A percentile compares a stretch with the other conserved stretches of the same genome.
Evolutionary conservation across 371 early-diverging fungal species (phyloP).

Genomic region (Syncephalastrum racemosum): DNA sequence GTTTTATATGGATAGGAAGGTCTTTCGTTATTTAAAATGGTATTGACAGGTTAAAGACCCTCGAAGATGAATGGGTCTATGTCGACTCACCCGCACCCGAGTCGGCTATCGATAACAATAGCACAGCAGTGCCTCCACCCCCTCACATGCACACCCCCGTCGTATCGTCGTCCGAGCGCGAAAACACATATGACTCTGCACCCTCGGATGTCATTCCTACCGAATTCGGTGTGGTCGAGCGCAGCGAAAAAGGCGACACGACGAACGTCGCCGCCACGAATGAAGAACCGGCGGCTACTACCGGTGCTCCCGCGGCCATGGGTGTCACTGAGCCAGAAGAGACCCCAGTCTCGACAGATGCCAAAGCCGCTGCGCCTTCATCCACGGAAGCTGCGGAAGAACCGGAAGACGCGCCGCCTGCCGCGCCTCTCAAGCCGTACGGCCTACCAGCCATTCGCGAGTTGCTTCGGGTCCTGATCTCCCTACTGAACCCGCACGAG

Average conservation of each 20-base stretch:
- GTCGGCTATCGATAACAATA: slow-evolving; percentile 9
- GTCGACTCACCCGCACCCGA: slow-evolving; percentile 27
- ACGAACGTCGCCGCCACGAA: slow-evolving; percentile 4
- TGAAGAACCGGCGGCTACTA: slow-evolving; percentile 3
- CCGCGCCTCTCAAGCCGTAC: slow-evolving; percentile 48
- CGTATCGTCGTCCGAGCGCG: slow-evolving; percentile 28
- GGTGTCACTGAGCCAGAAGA: slow-evolving; percentile 1
- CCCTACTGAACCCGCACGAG: slow-evolving; percentile 88
- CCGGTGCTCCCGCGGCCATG: neutral
- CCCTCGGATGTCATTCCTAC: slow-evolving; percentile 2
- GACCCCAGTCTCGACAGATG: neutral
- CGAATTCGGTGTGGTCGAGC: slow-evolving; percentile 10
- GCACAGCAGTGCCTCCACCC: slow-evolving; percentile 8
- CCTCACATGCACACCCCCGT: slow-evolving; percentile 47
- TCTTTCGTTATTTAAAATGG: neutral
- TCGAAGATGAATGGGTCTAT: slow-evolving; percentile 49
- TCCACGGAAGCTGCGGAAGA: slow-evolving; percentile 1
- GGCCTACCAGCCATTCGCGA: slow-evolving; percentile 90
- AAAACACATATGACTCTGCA: neutral
- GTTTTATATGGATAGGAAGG: neutral
- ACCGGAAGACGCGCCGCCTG: neutral
- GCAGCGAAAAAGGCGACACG: slow-evolving; percentile 6
- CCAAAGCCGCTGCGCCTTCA: neutral
- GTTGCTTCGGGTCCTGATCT: slow-evolving; percentile 85
- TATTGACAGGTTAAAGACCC: slow-evolving; percentile 27